Evolutionary conservation across 257 asterid species (phyloP).

Genomic region (Dorcoceras hygrometricum): DNA sequence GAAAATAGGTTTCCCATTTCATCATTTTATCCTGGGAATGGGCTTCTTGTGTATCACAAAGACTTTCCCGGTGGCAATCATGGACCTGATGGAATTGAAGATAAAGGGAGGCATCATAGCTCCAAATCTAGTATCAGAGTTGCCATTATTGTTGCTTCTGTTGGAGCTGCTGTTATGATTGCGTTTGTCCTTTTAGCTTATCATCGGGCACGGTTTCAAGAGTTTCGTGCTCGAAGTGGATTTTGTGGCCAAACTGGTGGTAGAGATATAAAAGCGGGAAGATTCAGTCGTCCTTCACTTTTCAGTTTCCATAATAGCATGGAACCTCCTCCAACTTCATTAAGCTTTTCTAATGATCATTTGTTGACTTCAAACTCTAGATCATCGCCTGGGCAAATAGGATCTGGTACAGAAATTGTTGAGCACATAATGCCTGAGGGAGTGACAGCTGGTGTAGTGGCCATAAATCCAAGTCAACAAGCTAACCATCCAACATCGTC

Average conservation of each 20-base stretch:
- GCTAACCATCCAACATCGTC: constrained; percentile 54
- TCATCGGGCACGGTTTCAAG: constrained; percentile 53
- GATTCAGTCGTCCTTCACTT: constrained; percentile 54
- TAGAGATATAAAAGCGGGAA: constrained; percentile 60
- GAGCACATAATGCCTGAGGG: constrained; percentile 52
- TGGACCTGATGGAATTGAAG: constrained; percentile 26
- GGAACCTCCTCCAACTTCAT: constrained; percentile 62
- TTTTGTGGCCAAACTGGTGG: constrained; percentile 42
- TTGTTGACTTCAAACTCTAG: constrained; percentile 67
- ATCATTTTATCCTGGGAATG: constrained; percentile 74
- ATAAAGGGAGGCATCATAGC: constrained; percentile 21
- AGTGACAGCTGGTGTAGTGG: constrained; percentile 31
- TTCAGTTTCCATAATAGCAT: constrained; percentile 52
- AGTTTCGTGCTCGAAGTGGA: constrained; percentile 48
- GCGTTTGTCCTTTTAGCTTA: constrained; percentile 69
- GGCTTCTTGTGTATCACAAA: constrained; percentile 25
- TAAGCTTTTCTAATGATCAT: constrained; percentile 86
- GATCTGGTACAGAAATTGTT: constrained; percentile 58
- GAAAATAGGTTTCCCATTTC: constrained; percentile 42
- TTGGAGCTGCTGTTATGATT: constrained; percentile 74
- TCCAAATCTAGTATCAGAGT: constrained; percentile 50
- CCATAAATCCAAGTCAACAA: constrained; percentile 31
- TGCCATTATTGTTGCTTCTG: constrained; percentile 73
- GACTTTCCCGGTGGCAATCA: constrained; percentile 21
- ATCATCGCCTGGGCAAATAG: constrained; percentile 56